A percentile compares a stretch with the other conserved stretches of the same genome.
Evolutionary conservation across 495 filamentous ascomycete species (phyloP).

Genomic region (Xylaria telfairii): DNA sequence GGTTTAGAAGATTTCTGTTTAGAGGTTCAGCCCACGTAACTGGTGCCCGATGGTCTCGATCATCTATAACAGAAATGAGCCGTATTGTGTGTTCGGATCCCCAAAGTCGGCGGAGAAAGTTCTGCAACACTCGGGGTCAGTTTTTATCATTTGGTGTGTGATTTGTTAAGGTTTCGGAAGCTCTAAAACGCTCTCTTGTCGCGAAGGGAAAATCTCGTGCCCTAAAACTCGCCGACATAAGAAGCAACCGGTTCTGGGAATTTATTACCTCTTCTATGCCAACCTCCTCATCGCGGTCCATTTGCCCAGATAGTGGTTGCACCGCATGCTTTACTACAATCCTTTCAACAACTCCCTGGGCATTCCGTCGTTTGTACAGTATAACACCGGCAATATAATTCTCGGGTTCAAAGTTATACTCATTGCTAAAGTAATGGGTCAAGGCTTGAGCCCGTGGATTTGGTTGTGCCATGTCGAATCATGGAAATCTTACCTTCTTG

Average conservation of each 20-base stretch:
- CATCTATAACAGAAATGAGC: background rate
- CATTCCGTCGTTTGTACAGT: background rate
- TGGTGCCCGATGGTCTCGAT: background rate
- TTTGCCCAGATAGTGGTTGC: background rate
- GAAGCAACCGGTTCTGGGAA: no score
- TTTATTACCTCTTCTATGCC: background rate
- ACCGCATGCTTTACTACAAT: constrained; percentile 1
- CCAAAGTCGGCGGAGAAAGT: background rate
- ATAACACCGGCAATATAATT: background rate
- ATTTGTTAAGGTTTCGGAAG: no score
- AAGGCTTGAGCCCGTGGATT: background rate
- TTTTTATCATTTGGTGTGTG: no score
- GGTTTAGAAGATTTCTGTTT: background rate
- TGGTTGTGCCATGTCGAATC: background rate
- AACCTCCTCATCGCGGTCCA: background rate
- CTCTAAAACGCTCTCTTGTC: no score
- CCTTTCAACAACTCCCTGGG: background rate
- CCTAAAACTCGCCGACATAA: no score
- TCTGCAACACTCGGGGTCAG: background rate
- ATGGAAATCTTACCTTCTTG: background rate
- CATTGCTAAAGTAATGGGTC: background rate
- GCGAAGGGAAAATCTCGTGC: no score
- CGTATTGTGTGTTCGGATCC: constrained; percentile 8
- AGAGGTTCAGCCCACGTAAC: background rate
- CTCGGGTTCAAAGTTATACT: background rate